A percentile compares a stretch with the other conserved stretches of the same genome.
Evolutionary conservation across 2,329 filamentous ascomycete genomes (phyloP).

Genomic region (Alternaria atra): DNA sequence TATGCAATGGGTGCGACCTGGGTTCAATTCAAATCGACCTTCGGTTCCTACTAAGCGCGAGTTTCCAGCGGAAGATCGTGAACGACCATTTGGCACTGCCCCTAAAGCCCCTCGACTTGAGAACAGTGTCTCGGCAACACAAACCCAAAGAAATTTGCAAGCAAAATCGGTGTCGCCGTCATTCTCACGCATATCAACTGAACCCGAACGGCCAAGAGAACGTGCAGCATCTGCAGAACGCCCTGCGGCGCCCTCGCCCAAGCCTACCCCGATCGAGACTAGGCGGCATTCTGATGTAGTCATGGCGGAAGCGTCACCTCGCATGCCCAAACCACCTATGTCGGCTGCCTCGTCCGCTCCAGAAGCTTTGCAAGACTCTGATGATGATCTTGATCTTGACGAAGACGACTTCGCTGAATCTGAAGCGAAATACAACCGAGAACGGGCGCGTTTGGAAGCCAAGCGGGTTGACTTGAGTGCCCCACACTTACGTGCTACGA

Average conservation of each 20-base stretch:
- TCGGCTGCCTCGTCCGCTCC: conserved; percentile 45
- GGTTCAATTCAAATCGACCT: conserved; percentile 43
- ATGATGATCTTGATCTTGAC: conserved; percentile 58
- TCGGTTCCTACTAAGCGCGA: conserved; percentile 58
- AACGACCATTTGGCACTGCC: conserved; percentile 41
- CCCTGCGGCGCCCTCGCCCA: conserved; percentile 32
- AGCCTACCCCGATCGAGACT: conserved; percentile 39
- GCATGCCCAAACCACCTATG: conserved; percentile 35
- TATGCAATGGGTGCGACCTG: conserved; percentile 56
- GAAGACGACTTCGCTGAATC: conserved; percentile 57
- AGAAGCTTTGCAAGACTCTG: conserved; percentile 52
- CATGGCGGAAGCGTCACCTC: conserved; percentile 47
- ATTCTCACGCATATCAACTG: conserved; percentile 25
- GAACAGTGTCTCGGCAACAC: conserved; percentile 24
- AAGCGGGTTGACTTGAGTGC: conserved; percentile 56
- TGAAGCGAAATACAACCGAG: conserved; percentile 57
- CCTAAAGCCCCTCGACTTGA: conserved; percentile 49
- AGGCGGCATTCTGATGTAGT: conserved; percentile 47
- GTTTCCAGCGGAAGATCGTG: conserved; percentile 54
- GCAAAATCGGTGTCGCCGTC: conserved; percentile 37
- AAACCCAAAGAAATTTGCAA: conserved; percentile 30
- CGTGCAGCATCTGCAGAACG: conserved; percentile 35
- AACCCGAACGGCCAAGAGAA: conserved; percentile 28
- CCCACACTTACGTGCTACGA: conserved; percentile 54
- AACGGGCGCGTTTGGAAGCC: conserved; percentile 55